Conservation (phyloP, 768 basidiomycete genomes). For the Asterophora lycoperdoides region DNA sequence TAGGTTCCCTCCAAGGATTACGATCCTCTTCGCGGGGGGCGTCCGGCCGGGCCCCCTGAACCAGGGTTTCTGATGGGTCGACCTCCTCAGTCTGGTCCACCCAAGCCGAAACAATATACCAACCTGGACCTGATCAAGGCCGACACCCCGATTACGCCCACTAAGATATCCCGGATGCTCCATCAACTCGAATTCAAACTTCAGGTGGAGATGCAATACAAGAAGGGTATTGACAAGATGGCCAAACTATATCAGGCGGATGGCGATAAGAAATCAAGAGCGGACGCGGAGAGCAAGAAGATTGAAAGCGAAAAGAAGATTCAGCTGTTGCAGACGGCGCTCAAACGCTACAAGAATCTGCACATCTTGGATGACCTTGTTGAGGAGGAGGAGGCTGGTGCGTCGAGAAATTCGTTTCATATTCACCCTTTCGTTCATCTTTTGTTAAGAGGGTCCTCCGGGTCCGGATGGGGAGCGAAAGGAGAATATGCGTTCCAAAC, state of each 20-base stretch:
- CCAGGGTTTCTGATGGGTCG: conserved; percentile 30
- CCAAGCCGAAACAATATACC: conserved; percentile 65
- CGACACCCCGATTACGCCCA: conserved; percentile 92
- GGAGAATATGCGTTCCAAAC: conserved; percentile 89
- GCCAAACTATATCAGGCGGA: conserved; percentile 93
- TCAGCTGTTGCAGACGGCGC: conserved; percentile 83
- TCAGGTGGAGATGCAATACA: conserved; percentile 97
- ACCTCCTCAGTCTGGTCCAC: conserved; percentile 32
- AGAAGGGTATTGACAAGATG: conserved; percentile 99
- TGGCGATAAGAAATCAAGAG: conserved; percentile 93
- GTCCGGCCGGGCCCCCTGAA: conserved; percentile 37
- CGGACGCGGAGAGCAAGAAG: conserved; percentile 90
- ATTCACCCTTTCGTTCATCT: background rate
- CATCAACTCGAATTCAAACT: conserved; percentile 99
- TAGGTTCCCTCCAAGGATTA: conserved; percentile 53
- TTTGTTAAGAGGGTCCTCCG: conserved; percentile 34
- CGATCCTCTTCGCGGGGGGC: conserved; percentile 36
- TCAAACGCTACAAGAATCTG: conserved; percentile 94
- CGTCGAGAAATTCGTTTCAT: conserved; percentile 15
- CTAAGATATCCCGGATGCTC: conserved; percentile 96
- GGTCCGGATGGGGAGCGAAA: conserved; percentile 82
- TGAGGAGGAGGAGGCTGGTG: conserved; percentile 79
- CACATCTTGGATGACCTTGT: conserved; percentile 88
- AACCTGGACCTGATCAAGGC: conserved; percentile 95
- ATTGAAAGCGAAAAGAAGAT: conserved; percentile 97